These are phyloP conservation scores for Eruca vesicaria DNA, from an alignment of 441 rosid species.

Conservation along the genomic window DNA sequence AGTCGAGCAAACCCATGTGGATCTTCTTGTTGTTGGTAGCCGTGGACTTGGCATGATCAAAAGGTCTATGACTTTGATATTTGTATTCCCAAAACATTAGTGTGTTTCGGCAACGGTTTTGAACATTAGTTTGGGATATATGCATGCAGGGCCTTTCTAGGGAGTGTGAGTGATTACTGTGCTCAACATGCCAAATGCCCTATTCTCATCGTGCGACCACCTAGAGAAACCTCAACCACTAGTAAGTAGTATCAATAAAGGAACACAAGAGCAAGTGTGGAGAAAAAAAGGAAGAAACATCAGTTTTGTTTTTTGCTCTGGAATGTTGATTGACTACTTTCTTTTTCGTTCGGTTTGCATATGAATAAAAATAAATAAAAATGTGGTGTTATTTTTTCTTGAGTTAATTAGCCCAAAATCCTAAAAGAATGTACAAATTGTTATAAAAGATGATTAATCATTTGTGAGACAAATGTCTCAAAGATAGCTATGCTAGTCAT, in stretches of 20 bases:
- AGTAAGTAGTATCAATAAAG: not conserved
- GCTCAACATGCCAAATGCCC: slow-evolving; percentile 73
- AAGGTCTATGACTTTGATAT: slow-evolving; percentile 39
- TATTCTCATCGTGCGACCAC: slow-evolving; percentile 64
- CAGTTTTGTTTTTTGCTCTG: not conserved
- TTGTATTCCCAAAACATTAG: not conserved
- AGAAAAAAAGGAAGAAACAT: not conserved
- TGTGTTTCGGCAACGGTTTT: not conserved
- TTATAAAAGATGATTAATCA: too few species aligned
- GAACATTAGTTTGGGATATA: not conserved
- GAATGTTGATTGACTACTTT: not conserved
- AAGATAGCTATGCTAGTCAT: too few species aligned
- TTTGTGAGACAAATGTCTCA: too few species aligned
- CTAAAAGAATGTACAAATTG: too few species aligned
- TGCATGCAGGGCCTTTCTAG: slow-evolving; percentile 59
- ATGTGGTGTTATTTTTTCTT: not conserved
- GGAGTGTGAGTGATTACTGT: slow-evolving; percentile 80
- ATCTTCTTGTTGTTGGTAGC: slow-evolving; percentile 72
- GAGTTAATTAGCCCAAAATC: too few species aligned
- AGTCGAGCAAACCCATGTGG: slow-evolving; percentile 53
- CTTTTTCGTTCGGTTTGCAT: not conserved
- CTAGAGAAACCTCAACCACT: slow-evolving; percentile 32
- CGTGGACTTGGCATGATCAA: slow-evolving; percentile 78
- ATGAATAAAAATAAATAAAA: not conserved
- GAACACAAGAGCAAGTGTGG: slow-evolving; percentile 14